phyloP scores from a whole-genome alignment of 805 yeast genomes.

The Kodamaea laetipori region DNA sequence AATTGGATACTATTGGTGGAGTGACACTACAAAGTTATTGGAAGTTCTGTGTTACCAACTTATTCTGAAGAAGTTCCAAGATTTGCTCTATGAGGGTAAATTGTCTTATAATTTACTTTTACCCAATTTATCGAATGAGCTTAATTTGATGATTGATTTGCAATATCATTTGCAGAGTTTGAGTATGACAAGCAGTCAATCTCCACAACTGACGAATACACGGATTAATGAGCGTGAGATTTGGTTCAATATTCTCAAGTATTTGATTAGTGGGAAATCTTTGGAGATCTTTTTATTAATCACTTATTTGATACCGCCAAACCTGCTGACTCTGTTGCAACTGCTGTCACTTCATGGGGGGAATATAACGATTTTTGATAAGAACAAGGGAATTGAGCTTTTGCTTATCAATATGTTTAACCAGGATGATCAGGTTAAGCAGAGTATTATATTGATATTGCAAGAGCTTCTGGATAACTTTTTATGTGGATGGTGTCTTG shows the following conservation, averaged over 20 bases:
- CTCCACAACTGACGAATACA: constrained; percentile 11
- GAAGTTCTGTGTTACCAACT: constrained; percentile 46
- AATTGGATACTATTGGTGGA: constrained; percentile 46
- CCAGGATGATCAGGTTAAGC: constrained; percentile 41
- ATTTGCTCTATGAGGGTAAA: constrained; percentile 32
- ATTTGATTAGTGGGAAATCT: constrained; percentile 43
- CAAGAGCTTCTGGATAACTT: constrained; percentile 47
- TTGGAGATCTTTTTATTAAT: constrained; percentile 41
- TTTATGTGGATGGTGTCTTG: constrained; percentile 48
- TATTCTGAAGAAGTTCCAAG: constrained; percentile 37
- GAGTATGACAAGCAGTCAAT: constrained; percentile 20
- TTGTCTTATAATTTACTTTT: constrained; percentile 36
- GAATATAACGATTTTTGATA: constrained; percentile 42
- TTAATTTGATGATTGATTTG: constrained; percentile 44
- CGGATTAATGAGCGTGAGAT: constrained; percentile 32
- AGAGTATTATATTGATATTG: constrained; percentile 42
- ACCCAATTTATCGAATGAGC: constrained; percentile 41
- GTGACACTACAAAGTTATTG: constrained; percentile 41
- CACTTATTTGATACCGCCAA: constrained; percentile 46
- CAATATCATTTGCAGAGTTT: constrained; percentile 45
- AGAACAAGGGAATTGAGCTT: constrained; percentile 47
- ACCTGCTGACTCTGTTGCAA: constrained; percentile 40
- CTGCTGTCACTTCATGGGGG: constrained; percentile 42
- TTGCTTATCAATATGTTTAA: constrained; percentile 44
- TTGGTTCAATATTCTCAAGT: constrained; percentile 46